phyloP scores from a whole-genome alignment of 441 rosid species.

The Oxalis stricta region DNA sequence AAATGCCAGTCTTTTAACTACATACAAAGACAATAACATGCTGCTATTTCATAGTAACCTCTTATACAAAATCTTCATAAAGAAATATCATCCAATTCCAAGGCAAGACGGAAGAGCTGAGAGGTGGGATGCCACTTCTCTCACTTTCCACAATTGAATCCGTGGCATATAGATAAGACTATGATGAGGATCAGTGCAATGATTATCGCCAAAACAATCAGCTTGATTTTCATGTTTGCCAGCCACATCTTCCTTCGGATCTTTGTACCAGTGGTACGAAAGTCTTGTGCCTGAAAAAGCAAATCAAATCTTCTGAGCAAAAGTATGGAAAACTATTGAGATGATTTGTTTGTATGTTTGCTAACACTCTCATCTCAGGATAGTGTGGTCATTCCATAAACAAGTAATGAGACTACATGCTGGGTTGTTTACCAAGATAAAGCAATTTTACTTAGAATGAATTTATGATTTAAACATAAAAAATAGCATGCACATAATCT shows the following conservation, averaged over 20 bases:
- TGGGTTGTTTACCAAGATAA: too few relatives aligned
- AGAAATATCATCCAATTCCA: too few relatives aligned
- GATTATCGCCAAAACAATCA: constrained; percentile 50
- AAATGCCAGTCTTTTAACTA: constrained; percentile 4
- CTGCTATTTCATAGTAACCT: constrained; percentile 1
- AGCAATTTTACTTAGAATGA: too few relatives aligned
- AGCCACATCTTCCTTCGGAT: constrained; percentile 72
- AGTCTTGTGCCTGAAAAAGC: constrained; percentile 57
- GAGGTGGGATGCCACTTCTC: background rate
- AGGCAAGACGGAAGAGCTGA: too few relatives aligned
- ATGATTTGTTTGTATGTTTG: background rate
- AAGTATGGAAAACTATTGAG: background rate
- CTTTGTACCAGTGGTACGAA: constrained; percentile 34
- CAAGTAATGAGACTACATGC: background rate
- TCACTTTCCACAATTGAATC: constrained; percentile 40
- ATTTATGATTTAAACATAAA: too few relatives aligned
- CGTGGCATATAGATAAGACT: constrained; percentile 47
- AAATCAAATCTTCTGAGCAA: background rate
- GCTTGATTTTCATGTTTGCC: constrained; percentile 66
- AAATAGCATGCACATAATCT: too few relatives aligned
- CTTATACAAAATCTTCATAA: constrained; percentile 1
- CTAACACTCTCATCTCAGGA: too few relatives aligned
- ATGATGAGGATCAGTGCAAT: constrained; percentile 62
- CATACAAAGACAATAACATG: constrained; percentile 4
- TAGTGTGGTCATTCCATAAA: too few relatives aligned